phyloP scores from a whole-genome alignment of 176 grass and related monocot genomes.

The bread wheat (Triticum aestivum) region IWGSC_CS_RefSeq_v2.1 NC_057800.1:467264081-467264580 shows the following conservation, averaged over 20 bases:
- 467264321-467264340: background rate
- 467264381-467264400: background rate
- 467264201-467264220: conserved; percentile 15
- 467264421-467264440: background rate
- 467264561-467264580: background rate
- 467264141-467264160: background rate
- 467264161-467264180: background rate
- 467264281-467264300: conserved; percentile 12
- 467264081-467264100: conserved; percentile 2
- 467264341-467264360: background rate
- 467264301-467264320: conserved; percentile 14
- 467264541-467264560: too few relatives aligned
- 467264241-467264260: background rate
- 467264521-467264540: background rate
- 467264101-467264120: conserved; percentile 11
- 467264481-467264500: background rate
- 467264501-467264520: background rate
- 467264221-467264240: background rate
- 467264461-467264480: background rate
- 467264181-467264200: conserved; percentile 15
- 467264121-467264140: too few relatives aligned
- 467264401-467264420: background rate
- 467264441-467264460: background rate
- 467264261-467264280: background rate
- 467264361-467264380: background rate